Conservation (phyloP, 2,329 filamentous ascomycete genomes). For the Aspergillus ochraceoroseus region DNA sequence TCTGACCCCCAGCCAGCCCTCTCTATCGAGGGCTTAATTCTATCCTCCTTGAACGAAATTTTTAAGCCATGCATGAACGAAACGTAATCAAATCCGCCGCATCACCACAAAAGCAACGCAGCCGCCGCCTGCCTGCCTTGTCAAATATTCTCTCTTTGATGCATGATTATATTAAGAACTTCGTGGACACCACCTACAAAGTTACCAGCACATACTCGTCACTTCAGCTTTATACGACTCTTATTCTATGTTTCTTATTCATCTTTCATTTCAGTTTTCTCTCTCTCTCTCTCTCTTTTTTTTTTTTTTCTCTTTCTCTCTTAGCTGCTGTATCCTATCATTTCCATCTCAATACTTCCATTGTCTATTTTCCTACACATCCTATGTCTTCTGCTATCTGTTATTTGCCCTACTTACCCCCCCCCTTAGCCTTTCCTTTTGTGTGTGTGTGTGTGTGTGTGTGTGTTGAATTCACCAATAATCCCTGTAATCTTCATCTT, state of each 20-base stretch:
- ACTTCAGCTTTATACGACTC: not conserved
- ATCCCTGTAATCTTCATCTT: too few relatives aligned
- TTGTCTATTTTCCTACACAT: not conserved
- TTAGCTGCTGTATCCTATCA: too few relatives aligned
- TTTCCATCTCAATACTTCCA: too few relatives aligned
- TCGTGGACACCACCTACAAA: not conserved
- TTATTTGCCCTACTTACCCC: too few relatives aligned
- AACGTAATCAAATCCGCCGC: not conserved
- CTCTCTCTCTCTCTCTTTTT: conserved; percentile 12
- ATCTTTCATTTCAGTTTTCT: conserved; percentile 10
- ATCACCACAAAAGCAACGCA: not conserved
- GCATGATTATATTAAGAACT: not conserved
- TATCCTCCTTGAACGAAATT: not conserved
- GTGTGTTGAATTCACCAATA: too few relatives aligned
- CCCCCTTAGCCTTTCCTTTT: too few relatives aligned
- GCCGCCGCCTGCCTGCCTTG: not conserved
- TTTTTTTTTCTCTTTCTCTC: conserved; percentile 1
- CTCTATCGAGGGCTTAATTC: not conserved
- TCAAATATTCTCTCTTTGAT: not conserved
- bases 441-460: too few relatives aligned
- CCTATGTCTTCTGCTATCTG: too few relatives aligned
- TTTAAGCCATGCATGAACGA: not conserved
- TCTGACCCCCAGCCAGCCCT: conserved; percentile 1
- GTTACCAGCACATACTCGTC: conserved; percentile 5
- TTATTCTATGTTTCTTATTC: conserved; percentile 5